phyloP scores from a whole-genome alignment of 352 stramenopile genomes.

The Phytophthora melonis region DNA sequence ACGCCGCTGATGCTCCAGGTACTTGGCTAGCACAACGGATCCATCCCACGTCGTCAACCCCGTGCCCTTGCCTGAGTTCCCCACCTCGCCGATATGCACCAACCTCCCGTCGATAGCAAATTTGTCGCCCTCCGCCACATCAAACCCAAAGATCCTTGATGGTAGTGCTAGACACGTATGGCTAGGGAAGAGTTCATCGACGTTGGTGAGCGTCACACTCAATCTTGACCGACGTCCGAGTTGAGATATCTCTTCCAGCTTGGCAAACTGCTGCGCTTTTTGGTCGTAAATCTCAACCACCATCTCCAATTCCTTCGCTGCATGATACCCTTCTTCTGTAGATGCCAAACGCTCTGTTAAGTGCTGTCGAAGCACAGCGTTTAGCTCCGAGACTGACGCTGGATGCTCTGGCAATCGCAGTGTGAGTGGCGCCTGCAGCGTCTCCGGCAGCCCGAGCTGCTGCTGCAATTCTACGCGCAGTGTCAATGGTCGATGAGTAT shows the following conservation, averaged over 20 bases:
- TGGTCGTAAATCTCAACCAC: conserved; percentile 54
- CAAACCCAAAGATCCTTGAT: conserved; percentile 62
- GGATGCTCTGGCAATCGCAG: conserved; percentile 31
- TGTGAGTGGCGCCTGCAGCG: conserved; percentile 35
- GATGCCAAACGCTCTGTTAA: conserved; percentile 26
- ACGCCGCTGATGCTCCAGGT: conserved; percentile 73
- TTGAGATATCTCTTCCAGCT: conserved; percentile 40
- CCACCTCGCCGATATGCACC: conserved; percentile 70
- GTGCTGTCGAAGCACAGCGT: conserved; percentile 28
- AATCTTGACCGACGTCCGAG: conserved; percentile 45
- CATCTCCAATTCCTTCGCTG: conserved; percentile 29
- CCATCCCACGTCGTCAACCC: conserved; percentile 93
- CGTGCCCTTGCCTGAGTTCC: conserved; percentile 87
- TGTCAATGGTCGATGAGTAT: conserved; percentile 16
- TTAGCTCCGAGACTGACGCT: conserved; percentile 32
- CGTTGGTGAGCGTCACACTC: conserved; percentile 46
- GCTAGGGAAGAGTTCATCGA: conserved; percentile 27
- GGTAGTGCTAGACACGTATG: conserved; percentile 58
- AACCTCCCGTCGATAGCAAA: conserved; percentile 67
- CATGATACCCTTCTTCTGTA: neutral
- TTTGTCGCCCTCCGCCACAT: conserved; percentile 37
- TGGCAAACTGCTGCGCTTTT: conserved; percentile 43
- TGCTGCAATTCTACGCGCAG: conserved; percentile 54
- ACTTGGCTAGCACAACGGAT: conserved; percentile 92
- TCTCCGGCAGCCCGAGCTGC: conserved; percentile 28